Evolutionary conservation across 306 rosid species (phyloP), one percentile per base, ranked within the genome.

Genomic region (Glycine latifolia): DNA sequence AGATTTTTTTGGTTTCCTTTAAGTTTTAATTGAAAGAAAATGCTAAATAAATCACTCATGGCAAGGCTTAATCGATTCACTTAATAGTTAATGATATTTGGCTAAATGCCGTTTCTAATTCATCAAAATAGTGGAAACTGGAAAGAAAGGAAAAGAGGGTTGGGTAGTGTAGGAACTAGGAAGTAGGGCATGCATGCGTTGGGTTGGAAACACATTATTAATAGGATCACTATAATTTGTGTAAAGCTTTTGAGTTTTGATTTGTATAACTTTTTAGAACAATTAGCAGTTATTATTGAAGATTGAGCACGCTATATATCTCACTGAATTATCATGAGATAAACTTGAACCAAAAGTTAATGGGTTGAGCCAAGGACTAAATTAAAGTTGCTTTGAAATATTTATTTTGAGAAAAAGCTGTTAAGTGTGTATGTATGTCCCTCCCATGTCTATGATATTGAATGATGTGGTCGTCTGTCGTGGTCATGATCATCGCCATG

Each of bases 381-480:
- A 20, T 39, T 50, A 84, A 85, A 65, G 90, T 14, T 54, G 67
- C 83, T 79, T 74, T 84, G 68, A 39, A 39, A 39, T 39, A 39
- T 39, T 39, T 39, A 3, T 39, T 39, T 39, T 39, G 43, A 39
- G 0, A 39, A 39, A 39, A 39, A 39, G 43, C 43, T 39, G 43
- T 39, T 2, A 3, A 39, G 43, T 39, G 43, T 39, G 43, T 39
- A 39, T 39, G 43, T 39, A 0, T 39, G 43, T 39, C 43, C 43
- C 43, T 39, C 85, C 17, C 13, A 41, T 8, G 26, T 41, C 48
- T 4, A 14, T 15, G 53, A 70, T 78, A 53, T 46, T 63, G 65
- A 81, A 79, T 81, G 63, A 79, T 86, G 86, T 53, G 81, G 85
- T 85, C 86, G 61, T 63, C 78, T 79, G 20, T 20, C 20, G 20